Evolutionary conservation across 2,329 filamentous ascomycete species (phyloP), one percentile per base, ranked within the genome.

Genomic region (Aspergillus oerlinghausenensis): DNA sequence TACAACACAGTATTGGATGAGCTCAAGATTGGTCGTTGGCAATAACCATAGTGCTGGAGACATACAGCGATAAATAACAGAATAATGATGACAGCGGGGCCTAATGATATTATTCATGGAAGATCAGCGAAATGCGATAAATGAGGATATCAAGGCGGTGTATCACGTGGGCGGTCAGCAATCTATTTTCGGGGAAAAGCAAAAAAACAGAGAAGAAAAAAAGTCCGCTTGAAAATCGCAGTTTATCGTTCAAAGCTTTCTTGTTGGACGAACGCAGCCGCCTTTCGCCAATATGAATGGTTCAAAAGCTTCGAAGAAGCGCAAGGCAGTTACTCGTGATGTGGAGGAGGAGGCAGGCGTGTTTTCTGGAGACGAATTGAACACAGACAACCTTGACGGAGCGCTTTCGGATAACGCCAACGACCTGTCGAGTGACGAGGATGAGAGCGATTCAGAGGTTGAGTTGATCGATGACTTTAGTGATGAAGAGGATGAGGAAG

Each of bases 321-420:
- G 87, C 63, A 89, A 89, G 74, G 82, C 83, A 59, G 79, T 84
- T 21, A 81, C 79, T 25, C 78, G 78, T 32, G 83, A 84, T 63
- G 74, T 79, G 19, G 75, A 79, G 49, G 76, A 77, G 56, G 71
- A 75, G 51, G 74, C 77, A 14, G 77, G 82, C 59, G 73, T 78
- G 2, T 79, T 80, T 56, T 85, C 83, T 23, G 86, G 86, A 32
- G 81, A 85, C 63, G 86, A 88, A 63, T 82, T 88, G 65, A 72
- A 73, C 57, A 67, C 70, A 49, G 69, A 69, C 21, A 66, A 77
- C 49, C 65, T 80, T 23, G 75, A 80, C 57, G 76, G 73, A 43
- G 67, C 69, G 43, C 70, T 76, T 52, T 73, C 74, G 28, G 77
- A 78, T 60, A 72, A 71, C 57, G 75, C 74, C 51, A 72, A 74